phyloP scores from a whole-genome alignment of 108 stramenopile species.

The Pelagomonas calceolata region DNA sequence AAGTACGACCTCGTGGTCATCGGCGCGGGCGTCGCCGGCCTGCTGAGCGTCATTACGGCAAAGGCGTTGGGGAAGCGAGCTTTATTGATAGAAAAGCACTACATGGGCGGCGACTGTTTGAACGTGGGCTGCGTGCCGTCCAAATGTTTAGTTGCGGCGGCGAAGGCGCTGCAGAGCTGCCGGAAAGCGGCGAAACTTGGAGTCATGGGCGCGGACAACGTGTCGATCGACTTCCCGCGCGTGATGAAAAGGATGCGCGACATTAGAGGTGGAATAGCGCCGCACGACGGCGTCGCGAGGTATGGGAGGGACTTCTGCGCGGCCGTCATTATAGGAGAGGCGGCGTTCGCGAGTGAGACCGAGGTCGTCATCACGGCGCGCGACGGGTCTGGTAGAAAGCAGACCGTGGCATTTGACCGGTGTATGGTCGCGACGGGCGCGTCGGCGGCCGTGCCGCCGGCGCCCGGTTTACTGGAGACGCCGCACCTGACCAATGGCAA shows the following conservation, averaged over 20 bases:
- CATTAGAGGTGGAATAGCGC: conserved; percentile 56
- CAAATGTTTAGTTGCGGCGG: conserved; percentile 75
- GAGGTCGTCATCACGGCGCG: conserved; percentile 46
- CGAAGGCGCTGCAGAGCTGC: conserved; percentile 52
- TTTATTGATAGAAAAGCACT: conserved; percentile 67
- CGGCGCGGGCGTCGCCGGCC: conserved; percentile 65
- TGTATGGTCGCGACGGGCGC: conserved; percentile 88
- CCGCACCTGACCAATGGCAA: conserved; percentile 80
- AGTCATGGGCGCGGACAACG: conserved; percentile 47
- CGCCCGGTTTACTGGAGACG: conserved; percentile 58
- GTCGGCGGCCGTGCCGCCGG: conserved; percentile 53
- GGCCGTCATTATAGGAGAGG: conserved; percentile 49
- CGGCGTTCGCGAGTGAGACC: conserved; percentile 39
- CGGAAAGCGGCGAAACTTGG: conserved; percentile 63
- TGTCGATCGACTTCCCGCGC: conserved; percentile 64
- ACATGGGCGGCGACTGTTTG: conserved; percentile 75
- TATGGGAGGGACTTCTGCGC: conserved; percentile 56
- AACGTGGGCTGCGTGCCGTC: conserved; percentile 89
- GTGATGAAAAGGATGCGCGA: conserved; percentile 69
- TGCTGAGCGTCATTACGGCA: conserved; percentile 57
- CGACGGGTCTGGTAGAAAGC: conserved; percentile 6
- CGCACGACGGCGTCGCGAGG: conserved; percentile 67
- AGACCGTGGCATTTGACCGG: conserved; percentile 54
- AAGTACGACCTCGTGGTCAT: conserved; percentile 79
- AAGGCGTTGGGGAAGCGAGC: conserved; percentile 60